These are phyloP conservation scores for Marchantia polymorpha DNA, from an alignment of 225 moss, liverwort and hornwort genomes.

Conservation along the genomic window DNA sequence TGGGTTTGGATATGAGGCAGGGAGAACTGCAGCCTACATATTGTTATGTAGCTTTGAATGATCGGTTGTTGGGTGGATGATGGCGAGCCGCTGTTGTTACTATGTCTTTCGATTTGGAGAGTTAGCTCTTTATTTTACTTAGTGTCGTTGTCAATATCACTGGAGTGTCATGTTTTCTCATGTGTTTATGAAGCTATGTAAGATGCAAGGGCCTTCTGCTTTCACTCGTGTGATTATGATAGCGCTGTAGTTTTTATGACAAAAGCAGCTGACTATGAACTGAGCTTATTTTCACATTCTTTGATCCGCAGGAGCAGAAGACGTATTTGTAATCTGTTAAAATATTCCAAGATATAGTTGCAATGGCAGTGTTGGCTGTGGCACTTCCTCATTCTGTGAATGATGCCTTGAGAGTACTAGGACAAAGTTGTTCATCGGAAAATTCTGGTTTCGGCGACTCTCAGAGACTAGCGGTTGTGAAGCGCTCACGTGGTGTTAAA, in stretches of 20 bases:
- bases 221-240: too few relatives aligned
- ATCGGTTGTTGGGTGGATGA: too few relatives aligned
- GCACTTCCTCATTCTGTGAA: too few relatives aligned
- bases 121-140: too few relatives aligned
- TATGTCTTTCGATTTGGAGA: too few relatives aligned
- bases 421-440: not conserved
- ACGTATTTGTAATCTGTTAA: not conserved
- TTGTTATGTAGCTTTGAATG: too few relatives aligned
- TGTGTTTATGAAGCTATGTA: not conserved
- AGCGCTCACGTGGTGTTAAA: not conserved
- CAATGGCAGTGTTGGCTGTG: conserved; percentile 1
- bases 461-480: not conserved
- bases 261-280: too few relatives aligned
- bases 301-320: not conserved
- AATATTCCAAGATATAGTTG: too few relatives aligned
- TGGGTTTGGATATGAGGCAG: too few relatives aligned
- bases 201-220: not conserved
- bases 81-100: too few relatives aligned
- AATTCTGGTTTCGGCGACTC: not conserved
- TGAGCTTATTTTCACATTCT: not conserved
- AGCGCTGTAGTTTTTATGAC: not conserved
- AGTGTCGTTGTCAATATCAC: too few relatives aligned
- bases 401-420: not conserved
- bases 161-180: not conserved
- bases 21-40: too few relatives aligned